phyloP scores from a whole-genome alignment of 2,329 filamentous ascomycete genomes.

The Raffaelea arxii region DNA sequence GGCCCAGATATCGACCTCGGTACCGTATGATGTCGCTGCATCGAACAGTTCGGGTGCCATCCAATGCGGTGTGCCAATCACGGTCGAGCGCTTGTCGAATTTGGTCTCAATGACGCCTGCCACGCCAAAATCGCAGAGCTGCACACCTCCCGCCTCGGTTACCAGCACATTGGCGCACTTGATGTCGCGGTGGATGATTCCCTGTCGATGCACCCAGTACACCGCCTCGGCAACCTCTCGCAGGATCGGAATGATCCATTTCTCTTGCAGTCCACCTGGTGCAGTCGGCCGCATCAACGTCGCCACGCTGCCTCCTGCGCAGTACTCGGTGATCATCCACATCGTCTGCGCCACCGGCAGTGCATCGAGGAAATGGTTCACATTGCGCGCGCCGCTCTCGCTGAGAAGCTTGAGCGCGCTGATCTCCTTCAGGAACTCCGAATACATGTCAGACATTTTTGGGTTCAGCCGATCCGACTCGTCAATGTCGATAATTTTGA shows the following conservation, averaged over 20 bases:
- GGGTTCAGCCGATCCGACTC: slow-evolving; percentile 60
- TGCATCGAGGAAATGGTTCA: slow-evolving; percentile 74
- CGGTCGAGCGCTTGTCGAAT: slow-evolving; percentile 67
- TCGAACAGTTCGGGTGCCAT: slow-evolving; percentile 76
- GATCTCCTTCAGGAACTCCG: slow-evolving; percentile 60
- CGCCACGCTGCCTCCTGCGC: slow-evolving; percentile 72
- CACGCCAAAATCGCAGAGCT: slow-evolving; percentile 79
- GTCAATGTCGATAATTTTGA: slow-evolving; percentile 79
- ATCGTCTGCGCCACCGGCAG: slow-evolving; percentile 68
- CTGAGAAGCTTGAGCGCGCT: slow-evolving; percentile 62
- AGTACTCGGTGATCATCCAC: slow-evolving; percentile 85
- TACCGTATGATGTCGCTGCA: slow-evolving; percentile 51
- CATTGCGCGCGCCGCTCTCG: slow-evolving; percentile 65
- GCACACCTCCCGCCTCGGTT: slow-evolving; percentile 65
- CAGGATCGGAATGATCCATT: slow-evolving; percentile 39
- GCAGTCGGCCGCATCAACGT: slow-evolving; percentile 61
- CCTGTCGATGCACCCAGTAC: slow-evolving; percentile 57
- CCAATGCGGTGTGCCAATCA: slow-evolving; percentile 77
- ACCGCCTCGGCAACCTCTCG: slow-evolving; percentile 58
- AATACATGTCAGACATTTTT: slow-evolving; percentile 55
- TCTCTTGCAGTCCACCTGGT: slow-evolving; percentile 57
- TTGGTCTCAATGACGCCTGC: slow-evolving; percentile 68
- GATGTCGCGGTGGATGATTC: slow-evolving; percentile 62
- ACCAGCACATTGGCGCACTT: slow-evolving; percentile 75
- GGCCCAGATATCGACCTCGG: slow-evolving; percentile 74